Conservation (phyloP, 2,329 filamentous ascomycete genomes). For the Xylaria digitata region DNA sequence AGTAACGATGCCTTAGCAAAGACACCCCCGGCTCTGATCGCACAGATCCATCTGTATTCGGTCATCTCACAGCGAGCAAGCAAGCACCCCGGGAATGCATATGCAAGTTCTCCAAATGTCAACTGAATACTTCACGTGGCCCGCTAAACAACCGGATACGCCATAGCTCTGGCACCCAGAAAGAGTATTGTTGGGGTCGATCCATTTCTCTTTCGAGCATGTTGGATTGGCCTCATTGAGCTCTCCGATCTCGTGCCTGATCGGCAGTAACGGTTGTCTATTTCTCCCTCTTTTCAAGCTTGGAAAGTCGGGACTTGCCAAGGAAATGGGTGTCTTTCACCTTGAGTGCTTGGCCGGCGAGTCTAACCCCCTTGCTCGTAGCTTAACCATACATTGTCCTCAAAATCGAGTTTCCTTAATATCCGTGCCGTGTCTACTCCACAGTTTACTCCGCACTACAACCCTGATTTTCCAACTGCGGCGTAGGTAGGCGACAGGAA, state of each 20-base stretch:
- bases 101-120: slow-evolving; percentile 36
- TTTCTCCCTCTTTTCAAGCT: slow-evolving; percentile 27
- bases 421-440: slow-evolving; percentile 41
- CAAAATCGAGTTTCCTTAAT: slow-evolving; percentile 31
- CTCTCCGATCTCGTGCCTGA: slow-evolving; percentile 36
- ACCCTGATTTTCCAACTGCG: slow-evolving; percentile 31
- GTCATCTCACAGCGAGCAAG: slow-evolving; percentile 21
- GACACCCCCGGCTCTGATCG: slow-evolving; percentile 13
- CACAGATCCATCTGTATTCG: slow-evolving; percentile 17
- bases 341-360: slow-evolving; percentile 20
- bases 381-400: slow-evolving; percentile 7
- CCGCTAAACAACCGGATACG: slow-evolving; percentile 22
- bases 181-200: slow-evolving; percentile 13
- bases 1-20: background rate
- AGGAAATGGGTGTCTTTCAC: slow-evolving; percentile 22
- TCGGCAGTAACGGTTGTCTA: slow-evolving; percentile 38
- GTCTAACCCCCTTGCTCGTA: slow-evolving; percentile 16
- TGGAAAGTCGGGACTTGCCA: slow-evolving; percentile 28
- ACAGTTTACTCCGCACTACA: slow-evolving; percentile 39
- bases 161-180: slow-evolving; percentile 10
- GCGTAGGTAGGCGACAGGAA: slow-evolving; percentile 23
- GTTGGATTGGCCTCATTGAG: slow-evolving; percentile 19
- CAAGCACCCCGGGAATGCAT: slow-evolving; percentile 19
- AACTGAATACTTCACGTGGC: slow-evolving; percentile 34
- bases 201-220: slow-evolving; percentile 9